A percentile compares a stretch with the other conserved stretches of the same genome.
These are phyloP conservation scores for Amauroascus niger DNA, from an alignment of 2,329 filamentous ascomycete species.

Conservation along the genomic window DNA sequence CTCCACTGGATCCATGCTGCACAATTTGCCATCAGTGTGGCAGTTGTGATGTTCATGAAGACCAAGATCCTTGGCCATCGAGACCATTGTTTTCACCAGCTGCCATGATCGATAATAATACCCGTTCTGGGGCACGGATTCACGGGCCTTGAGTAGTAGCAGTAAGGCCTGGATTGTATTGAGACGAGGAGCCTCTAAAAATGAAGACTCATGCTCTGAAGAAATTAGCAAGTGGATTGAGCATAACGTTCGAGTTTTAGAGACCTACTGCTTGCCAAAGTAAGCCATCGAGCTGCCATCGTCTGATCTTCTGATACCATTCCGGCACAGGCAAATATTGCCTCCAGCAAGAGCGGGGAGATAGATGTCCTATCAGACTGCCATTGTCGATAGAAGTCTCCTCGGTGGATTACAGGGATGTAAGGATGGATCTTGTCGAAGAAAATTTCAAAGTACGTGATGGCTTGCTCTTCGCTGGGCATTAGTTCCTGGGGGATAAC, in stretches of 20 bases:
- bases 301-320: conserved; percentile 41
- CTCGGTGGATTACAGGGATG: conserved; percentile 76
- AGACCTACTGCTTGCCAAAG: conserved; percentile 48
- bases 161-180: conserved; percentile 87
- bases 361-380: conserved; percentile 69
- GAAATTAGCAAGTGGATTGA: conserved; percentile 20
- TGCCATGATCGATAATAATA: conserved; percentile 99
- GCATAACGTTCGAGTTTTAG: not conserved
- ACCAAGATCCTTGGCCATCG: conserved; percentile 86
- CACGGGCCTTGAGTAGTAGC: conserved; percentile 79
- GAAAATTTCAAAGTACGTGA: conserved; percentile 82
- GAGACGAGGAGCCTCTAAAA: conserved; percentile 81
- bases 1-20: conserved; percentile 59
- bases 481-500: conserved; percentile 87
- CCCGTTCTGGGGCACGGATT: conserved; percentile 82
- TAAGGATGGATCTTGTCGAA: conserved; percentile 89
- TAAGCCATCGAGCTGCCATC: conserved; percentile 85
- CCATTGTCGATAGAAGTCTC: conserved; percentile 83
- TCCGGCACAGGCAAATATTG: conserved; percentile 81
- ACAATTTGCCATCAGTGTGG: conserved; percentile 62
- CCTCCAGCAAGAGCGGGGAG: conserved; percentile 79
- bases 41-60: conserved; percentile 76
- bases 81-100: conserved; percentile 79
- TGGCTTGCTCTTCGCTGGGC: conserved; percentile 72
- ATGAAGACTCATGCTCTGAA: conserved; percentile 77